Conservation (phyloP, 1,284 basidiomycete genomes). For the Austroboletus rostrupii region DNA sequence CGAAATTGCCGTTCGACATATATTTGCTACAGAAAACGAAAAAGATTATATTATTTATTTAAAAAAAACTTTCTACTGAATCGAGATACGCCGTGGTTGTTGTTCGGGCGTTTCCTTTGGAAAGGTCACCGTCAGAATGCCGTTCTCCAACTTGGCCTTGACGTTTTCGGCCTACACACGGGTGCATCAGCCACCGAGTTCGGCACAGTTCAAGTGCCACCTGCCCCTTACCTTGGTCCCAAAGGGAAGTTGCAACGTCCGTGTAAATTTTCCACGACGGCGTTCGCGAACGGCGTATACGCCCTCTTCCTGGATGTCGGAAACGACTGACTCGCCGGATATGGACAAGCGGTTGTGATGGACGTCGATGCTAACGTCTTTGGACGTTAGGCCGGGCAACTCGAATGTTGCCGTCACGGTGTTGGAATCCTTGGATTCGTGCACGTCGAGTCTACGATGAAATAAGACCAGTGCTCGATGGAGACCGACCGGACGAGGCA, state of each 20-base stretch:
- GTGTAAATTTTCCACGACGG: slow-evolving; percentile 1
- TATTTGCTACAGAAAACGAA: too few relatives aligned
- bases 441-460: background rate
- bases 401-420: slow-evolving; percentile 38
- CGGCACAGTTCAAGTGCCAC: background rate
- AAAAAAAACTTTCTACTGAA: slow-evolving; percentile 13
- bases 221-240: background rate
- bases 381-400: slow-evolving; percentile 39
- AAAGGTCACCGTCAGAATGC: slow-evolving; percentile 38
- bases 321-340: slow-evolving; percentile 31
- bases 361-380: slow-evolving; percentile 39
- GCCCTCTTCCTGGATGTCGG: slow-evolving; percentile 25
- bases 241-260: background rate
- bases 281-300: slow-evolving; percentile 37
- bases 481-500: too few relatives aligned
- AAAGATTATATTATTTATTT: too few relatives aligned
- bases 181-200: background rate
- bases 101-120: slow-evolving; percentile 33
- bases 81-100: slow-evolving; percentile 31
- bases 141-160: slow-evolving; percentile 31
- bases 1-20: too few relatives aligned
- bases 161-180: slow-evolving; percentile 27
- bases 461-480: too few relatives aligned
- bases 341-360: slow-evolving; percentile 35
- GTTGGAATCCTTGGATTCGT: slow-evolving; percentile 22